Evolutionary conservation across 1,284 basidiomycete genomes (phyloP), one percentile per base, ranked within the genome.

Genomic region (Clitocybe nebularis): DNA sequence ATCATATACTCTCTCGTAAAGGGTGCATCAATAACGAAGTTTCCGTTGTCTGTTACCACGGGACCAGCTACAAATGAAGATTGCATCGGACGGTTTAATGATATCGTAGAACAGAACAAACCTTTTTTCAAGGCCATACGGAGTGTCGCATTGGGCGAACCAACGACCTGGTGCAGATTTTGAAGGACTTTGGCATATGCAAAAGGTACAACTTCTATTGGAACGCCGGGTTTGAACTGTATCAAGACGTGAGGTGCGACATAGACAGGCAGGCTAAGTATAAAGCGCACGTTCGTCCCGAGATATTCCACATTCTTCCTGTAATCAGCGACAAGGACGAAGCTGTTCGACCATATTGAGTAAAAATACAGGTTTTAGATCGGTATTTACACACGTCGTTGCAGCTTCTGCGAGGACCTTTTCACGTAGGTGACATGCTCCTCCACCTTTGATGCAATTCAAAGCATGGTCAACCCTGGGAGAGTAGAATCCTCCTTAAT

Each of bases 361-460:
- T 23, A 19, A 6, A 8, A 45, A 32, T 28, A 20, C 16, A 10
- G 5, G 21, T n/a, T 25, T 4, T 19, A 16, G 26, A 37, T 22
- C 5, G 26, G 22, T 16, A 41, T 38, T 5, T 10, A 72, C 77
- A 42, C 43, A 88, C 75, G 84, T 91, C 54, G 80, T 79, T n/a
- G 96, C 94, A 13, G 93, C 93, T 63, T 98, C 95, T 2, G 93
- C 94, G 13, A 99, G 77, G 2, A 99, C 93, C 66, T 99, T 99
- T 68, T 99, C 96, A 25, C 94, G 81, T 24, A 99, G 68, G 56
- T 99, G 96, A 64, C 95, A 98, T 1, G 93, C 95, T 7, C 95
- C 95, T 44, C 95, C 95, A 9, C 95, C 95, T 67, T 99, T 99
- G 72, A 99, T 95, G 48, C 89, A 89, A 69, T 99, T 96, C 41